Percentiles rank a stretch among this genome's conserved stretches.
Evolutionary conservation across 306 rosid species (phyloP).

Genomic region (Comarum palustre): DNA sequence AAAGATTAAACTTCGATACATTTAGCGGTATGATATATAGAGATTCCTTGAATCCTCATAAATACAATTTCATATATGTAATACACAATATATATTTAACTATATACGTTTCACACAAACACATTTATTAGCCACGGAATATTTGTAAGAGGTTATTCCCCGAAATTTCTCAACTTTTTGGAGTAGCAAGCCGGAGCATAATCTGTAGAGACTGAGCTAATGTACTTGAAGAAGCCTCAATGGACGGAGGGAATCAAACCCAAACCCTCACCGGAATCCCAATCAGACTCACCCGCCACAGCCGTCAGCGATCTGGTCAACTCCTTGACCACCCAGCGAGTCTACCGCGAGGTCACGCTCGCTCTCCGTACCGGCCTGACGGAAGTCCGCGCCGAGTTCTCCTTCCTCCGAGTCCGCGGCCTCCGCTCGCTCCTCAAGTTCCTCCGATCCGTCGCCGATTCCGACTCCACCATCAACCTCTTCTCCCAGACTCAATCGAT

Average conservation of each 20-base stretch:
- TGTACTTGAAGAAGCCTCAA: conserved; percentile 71
- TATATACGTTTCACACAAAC: no score
- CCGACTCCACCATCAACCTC: conserved; percentile 59
- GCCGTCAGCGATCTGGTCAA: conserved; percentile 52
- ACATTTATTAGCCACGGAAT: no score
- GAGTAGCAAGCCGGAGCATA: no score
- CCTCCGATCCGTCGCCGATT: conserved; percentile 69
- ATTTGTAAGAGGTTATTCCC: no score
- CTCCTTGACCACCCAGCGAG: conserved; percentile 61
- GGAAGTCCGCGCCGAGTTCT: conserved; percentile 81
- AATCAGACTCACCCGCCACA: conserved; percentile 21
- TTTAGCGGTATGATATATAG: no score
- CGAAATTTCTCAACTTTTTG: no score
- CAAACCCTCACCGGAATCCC: conserved; percentile 35
- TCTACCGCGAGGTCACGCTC: conserved; percentile 72
- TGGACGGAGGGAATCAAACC: conserved; percentile 57
- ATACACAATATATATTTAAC: no score
- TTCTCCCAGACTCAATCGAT: conserved; percentile 66
- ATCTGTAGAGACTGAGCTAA: conserved; percentile 15
- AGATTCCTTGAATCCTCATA: no score
- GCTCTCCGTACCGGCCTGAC: conserved; percentile 74
- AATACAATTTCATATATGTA: no score
- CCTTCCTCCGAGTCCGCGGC: conserved; percentile 81
- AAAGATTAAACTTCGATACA: no score
- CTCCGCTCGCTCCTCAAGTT: conserved; percentile 78